Conservation (phyloP, 345 rosid species). For the Salix udensis region DNA sequence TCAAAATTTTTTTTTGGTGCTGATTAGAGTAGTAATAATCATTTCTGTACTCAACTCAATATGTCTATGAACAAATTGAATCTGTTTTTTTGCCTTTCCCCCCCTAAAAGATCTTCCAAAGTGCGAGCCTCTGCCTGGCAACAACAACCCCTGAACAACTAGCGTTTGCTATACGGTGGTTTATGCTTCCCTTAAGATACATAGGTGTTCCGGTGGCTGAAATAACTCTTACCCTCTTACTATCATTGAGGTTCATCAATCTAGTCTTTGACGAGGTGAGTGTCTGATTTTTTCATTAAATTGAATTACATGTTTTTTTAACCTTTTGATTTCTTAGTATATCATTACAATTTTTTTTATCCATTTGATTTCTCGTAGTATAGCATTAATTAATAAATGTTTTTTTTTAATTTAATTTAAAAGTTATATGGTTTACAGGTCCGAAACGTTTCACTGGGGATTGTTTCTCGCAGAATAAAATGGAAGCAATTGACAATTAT, state of each 20-base stretch:
- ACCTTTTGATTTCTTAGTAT: not conserved
- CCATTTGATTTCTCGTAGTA: not conserved
- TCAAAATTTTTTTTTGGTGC: not conserved
- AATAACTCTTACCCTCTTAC: slow-evolving; percentile 75
- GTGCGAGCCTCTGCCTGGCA: slow-evolving; percentile 85
- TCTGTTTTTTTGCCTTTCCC: slow-evolving; percentile 3
- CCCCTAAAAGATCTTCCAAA: slow-evolving; percentile 71
- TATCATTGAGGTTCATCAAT: slow-evolving; percentile 82
- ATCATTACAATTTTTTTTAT: not conserved
- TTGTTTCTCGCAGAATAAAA: slow-evolving; percentile 86
- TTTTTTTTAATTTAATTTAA: not conserved
- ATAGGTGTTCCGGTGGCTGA: slow-evolving; percentile 88
- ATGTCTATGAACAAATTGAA: slow-evolving; percentile 2
- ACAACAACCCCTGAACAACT: slow-evolving; percentile 95
- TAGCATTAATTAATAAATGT: not conserved
- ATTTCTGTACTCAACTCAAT: not conserved
- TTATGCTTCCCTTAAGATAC: slow-evolving; percentile 62
- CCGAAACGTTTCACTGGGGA: slow-evolving; percentile 76
- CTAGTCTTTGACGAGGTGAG: slow-evolving; percentile 89
- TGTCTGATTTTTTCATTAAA: not conserved
- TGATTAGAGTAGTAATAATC: not conserved
- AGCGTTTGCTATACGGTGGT: slow-evolving; percentile 83
- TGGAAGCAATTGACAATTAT: slow-evolving; percentile 73
- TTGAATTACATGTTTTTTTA: not conserved
- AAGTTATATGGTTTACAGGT: slow-evolving; percentile 42